phyloP scores from a whole-genome alignment of 345 rosid genomes.

The Rhodomyrtus tomentosa region DNA sequence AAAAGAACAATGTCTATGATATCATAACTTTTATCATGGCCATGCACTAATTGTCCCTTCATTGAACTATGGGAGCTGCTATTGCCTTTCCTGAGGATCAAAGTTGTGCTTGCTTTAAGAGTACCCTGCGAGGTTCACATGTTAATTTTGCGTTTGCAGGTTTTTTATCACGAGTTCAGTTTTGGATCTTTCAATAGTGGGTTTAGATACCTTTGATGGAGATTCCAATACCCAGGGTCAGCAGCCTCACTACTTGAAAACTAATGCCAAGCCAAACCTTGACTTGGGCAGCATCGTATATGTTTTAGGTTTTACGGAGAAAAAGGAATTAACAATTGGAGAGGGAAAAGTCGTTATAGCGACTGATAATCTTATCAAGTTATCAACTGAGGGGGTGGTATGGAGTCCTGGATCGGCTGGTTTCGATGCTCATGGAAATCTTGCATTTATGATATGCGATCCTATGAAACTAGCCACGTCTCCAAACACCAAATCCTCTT shows the following conservation, averaged over 20 bases:
- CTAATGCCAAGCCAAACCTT: conserved; percentile 68
- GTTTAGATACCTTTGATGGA: conserved; percentile 67
- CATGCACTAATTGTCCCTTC: neutral
- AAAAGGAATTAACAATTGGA: conserved; percentile 55
- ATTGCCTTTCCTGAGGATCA: neutral
- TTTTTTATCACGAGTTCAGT: conserved; percentile 87
- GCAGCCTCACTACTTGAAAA: conserved; percentile 73
- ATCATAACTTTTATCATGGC: neutral
- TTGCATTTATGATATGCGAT: conserved; percentile 93
- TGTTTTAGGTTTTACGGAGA: conserved; percentile 53
- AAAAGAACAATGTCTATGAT: neutral
- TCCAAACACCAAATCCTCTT: conserved; percentile 64
- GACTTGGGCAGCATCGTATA: conserved; percentile 73
- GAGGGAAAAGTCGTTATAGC: conserved; percentile 94
- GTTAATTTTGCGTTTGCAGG: conserved; percentile 31
- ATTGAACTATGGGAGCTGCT: neutral
- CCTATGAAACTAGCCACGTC: conserved; percentile 95
- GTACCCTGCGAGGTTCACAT: neutral
- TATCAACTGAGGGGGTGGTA: conserved; percentile 62
- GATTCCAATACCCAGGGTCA: conserved; percentile 57
- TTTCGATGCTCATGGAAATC: conserved; percentile 83
- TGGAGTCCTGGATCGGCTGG: conserved; percentile 97
- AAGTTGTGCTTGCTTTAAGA: neutral
- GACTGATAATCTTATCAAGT: conserved; percentile 82
- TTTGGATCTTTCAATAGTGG: conserved; percentile 84